Conservation (phyloP, 495 filamentous ascomycete species). For the Podospora fimiseda region DNA sequence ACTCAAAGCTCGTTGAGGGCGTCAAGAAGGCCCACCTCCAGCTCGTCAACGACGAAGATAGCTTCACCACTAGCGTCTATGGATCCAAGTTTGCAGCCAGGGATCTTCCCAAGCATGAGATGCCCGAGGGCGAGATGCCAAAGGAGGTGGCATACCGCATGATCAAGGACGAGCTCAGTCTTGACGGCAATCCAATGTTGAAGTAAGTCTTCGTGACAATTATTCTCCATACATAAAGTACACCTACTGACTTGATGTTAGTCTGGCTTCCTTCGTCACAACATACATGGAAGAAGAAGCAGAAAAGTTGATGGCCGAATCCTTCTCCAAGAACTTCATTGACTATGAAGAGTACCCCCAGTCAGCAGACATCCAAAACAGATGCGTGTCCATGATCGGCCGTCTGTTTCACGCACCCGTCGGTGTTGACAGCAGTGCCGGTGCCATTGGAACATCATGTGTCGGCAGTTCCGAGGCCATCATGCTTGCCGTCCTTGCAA, state of each 20-base stretch:
- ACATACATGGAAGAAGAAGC: conserved; percentile 92
- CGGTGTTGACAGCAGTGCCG: conserved; percentile 35
- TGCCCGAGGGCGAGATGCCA: conserved; percentile 88
- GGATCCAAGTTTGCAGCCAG: conserved; percentile 72
- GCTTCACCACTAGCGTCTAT: conserved; percentile 72
- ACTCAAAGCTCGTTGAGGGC: conserved; percentile 29
- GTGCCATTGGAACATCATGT: conserved; percentile 76
- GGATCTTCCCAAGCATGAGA: conserved; percentile 72
- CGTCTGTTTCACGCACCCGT: conserved; percentile 71
- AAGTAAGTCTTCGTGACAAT: conserved; percentile 59
- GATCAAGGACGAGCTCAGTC: conserved; percentile 88
- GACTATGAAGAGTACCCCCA: conserved; percentile 91
- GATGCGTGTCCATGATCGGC: conserved; percentile 91
- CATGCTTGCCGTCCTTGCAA: conserved; percentile 81
- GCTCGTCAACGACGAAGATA: conserved; percentile 50
- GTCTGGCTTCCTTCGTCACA: conserved; percentile 74
- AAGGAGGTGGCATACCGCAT: conserved; percentile 85
- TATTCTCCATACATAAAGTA: too few species aligned
- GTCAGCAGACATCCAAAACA: conserved; percentile 83
- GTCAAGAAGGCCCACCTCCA: conserved; percentile 43
- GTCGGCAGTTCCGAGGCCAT: conserved; percentile 86
- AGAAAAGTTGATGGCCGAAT: conserved; percentile 83
- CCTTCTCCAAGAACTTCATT: conserved; percentile 88
- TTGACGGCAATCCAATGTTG: conserved; percentile 84
- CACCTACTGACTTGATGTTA: too few species aligned